These are phyloP conservation scores for Mycena rosella DNA, from an alignment of 768 basidiomycete species.

Conservation along the genomic window DNA sequence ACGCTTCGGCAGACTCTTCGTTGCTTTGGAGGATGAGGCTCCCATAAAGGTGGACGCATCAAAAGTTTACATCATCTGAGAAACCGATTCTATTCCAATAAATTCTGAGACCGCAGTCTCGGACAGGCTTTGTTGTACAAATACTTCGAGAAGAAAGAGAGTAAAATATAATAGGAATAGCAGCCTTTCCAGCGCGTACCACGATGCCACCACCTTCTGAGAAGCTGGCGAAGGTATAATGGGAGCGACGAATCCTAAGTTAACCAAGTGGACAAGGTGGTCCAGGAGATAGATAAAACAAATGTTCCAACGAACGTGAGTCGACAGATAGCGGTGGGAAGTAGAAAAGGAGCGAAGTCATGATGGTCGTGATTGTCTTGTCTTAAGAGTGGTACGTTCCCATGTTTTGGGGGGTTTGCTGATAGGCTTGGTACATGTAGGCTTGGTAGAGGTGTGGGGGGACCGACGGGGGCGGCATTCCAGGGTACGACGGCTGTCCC, in stretches of 20 bases:
- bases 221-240: constrained; percentile 25
- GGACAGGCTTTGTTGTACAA: constrained; percentile 62
- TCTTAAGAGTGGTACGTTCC: constrained; percentile 78
- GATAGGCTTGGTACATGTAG: constrained; percentile 89
- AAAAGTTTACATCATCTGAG: not conserved
- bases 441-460: constrained; percentile 80
- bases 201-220: constrained; percentile 27
- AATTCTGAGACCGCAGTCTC: constrained; percentile 31
- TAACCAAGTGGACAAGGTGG: constrained; percentile 31
- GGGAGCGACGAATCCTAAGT: constrained; percentile 33
- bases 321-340: constrained; percentile 33
- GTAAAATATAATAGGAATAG: constrained; percentile 50
- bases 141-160: constrained; percentile 47
- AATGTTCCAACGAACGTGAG: constrained; percentile 33
- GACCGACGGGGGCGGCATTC: constrained; percentile 69
- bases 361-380: constrained; percentile 41
- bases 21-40: constrained; percentile 68
- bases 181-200: constrained; percentile 54
- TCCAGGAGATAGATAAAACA: constrained; percentile 33
- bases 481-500: constrained; percentile 74
- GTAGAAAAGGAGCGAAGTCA: constrained; percentile 47
- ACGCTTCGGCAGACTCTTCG: constrained; percentile 66
- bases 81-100: constrained; percentile 32
- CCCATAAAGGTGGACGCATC: constrained; percentile 63
- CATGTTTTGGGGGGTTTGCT: constrained; percentile 83